Percentiles rank a stretch among this genome's conserved stretches.
Evolutionary conservation across 257 asterid species (phyloP).

Genomic region (Plectranthus barbatus): DNA sequence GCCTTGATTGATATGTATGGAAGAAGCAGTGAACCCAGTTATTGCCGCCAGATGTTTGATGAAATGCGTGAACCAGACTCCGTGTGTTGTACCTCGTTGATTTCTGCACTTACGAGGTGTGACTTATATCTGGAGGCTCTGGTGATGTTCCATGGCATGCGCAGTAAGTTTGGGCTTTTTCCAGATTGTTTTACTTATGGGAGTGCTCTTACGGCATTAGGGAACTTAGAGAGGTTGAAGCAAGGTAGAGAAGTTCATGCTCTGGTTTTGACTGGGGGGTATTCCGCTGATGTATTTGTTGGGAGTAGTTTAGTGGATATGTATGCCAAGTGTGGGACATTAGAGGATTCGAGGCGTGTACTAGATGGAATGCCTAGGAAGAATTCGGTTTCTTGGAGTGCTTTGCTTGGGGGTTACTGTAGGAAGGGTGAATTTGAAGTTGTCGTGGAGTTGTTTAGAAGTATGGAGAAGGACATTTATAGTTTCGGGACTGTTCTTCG

Average conservation of each 20-base stretch:
- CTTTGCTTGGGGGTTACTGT: constrained; percentile 85
- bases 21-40: constrained; percentile 22
- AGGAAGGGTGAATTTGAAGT: constrained; percentile 44
- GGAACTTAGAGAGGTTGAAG: constrained; percentile 61
- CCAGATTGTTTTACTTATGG: constrained; percentile 47
- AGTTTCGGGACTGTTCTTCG: constrained; percentile 15
- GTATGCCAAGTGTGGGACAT: constrained; percentile 16
- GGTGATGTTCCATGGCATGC: constrained; percentile 41
- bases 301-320: constrained; percentile 15
- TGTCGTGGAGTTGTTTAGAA: constrained; percentile 30
- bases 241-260: constrained; percentile 55
- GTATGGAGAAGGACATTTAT: constrained; percentile 14
- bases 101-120: constrained; percentile 69
- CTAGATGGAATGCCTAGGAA: constrained; percentile 57
- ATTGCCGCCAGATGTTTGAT: constrained; percentile 49
- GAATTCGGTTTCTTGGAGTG: constrained; percentile 80
- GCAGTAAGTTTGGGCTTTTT: constrained; percentile 21
- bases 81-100: constrained; percentile 68
- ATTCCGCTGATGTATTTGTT: not conserved
- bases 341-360: constrained; percentile 49
- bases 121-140: constrained; percentile 60
- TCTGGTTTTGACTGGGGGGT: not conserved
- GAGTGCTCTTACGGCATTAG: constrained; percentile 66
- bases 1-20: constrained; percentile 88
- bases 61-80: constrained; percentile 74